Base-by-base conservation (phyloP, 2,329 filamentous ascomycete genomes). In the Blastomyces gilchristii region DNA sequence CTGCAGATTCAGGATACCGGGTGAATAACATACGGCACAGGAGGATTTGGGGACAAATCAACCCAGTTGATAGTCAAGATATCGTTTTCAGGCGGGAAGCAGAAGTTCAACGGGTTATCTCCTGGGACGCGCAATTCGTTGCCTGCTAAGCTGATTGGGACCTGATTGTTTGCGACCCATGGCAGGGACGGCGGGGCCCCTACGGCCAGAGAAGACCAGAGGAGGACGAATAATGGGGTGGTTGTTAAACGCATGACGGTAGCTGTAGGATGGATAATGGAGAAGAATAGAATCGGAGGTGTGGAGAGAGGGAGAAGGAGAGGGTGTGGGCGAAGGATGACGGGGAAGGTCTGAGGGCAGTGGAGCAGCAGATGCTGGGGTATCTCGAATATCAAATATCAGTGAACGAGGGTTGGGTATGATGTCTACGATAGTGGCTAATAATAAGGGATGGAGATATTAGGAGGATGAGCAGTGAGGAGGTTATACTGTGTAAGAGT, bases 31-130 rank as follows among this genome's bases (percentile, higher is more conserved):
- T 85, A 97, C 93, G 91, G 82, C 73, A 84, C 73, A 45, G 94
- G 94, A 65, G 93, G 94, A 76, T 97, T 97, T 16, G 94, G 94
- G 45, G 76, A 73, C 63, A 99, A 78, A 71, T 97, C 87, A 63
- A 97, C 91, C 57, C 83, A 84, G 67, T 91, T 81, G 71, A 99
- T 91, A 53, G 80, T 78, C 68, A 97, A 80, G 63, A 92, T 83
- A 74, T 97, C 86, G 60, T 85, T 75, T 58, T 77, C 76, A 63
- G 90, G 89, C 66, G 89, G 82, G 64, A 79, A 78, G 68, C 94
- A 99, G 78, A 89, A 90, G 72, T 85, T 80, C 64, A 99, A 82
- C 39, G 94, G 93, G 73, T 93, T 96, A 60, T 93, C 81, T 74
- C 94, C 92, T 0, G 90, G 87, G 18, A 97, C 88, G 67, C 86